phyloP scores from a whole-genome alignment of 139 green algal genomes.

The Micromonas pusilla region DNA sequence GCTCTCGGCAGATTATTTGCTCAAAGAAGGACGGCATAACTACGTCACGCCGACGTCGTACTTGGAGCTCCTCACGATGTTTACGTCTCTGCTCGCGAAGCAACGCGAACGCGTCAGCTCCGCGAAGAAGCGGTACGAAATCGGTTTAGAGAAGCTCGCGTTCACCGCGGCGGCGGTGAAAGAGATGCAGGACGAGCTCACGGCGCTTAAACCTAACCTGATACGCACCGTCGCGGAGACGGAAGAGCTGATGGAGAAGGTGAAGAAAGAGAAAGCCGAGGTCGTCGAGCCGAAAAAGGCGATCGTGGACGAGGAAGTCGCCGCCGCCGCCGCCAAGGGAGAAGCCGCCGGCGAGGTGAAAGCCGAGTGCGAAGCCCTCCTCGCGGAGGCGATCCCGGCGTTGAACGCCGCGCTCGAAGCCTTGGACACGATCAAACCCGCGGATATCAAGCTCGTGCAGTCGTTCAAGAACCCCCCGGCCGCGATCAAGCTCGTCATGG shows the following conservation, averaged over 20 bases:
- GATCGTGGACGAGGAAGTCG: slow-evolving; percentile 53
- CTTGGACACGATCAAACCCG: slow-evolving; percentile 63
- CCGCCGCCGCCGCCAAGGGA: slow-evolving; percentile 34
- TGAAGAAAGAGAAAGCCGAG: slow-evolving; percentile 54
- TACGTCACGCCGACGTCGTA: slow-evolving; percentile 46
- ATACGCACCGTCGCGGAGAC: slow-evolving; percentile 51
- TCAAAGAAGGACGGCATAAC: slow-evolving; percentile 31
- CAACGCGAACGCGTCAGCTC: slow-evolving; percentile 25
- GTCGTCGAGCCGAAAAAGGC: slow-evolving; percentile 67
- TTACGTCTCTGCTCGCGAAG: slow-evolving; percentile 29
- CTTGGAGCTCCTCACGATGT: slow-evolving; percentile 42
- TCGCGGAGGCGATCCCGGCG: slow-evolving; percentile 43
- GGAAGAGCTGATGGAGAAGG: slow-evolving; percentile 49
- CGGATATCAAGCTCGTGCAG: slow-evolving; percentile 60
- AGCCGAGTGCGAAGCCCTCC: slow-evolving; percentile 44
- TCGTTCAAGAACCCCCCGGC: slow-evolving; percentile 48
- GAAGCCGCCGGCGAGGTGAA: slow-evolving; percentile 46
- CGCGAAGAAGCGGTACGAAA: slow-evolving; percentile 48
- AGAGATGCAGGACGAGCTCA: slow-evolving; percentile 47
- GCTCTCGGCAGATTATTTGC: slow-evolving; percentile 29
- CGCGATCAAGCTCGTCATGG: slow-evolving; percentile 44
- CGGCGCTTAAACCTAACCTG: slow-evolving; percentile 43
- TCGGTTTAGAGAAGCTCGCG: slow-evolving; percentile 55
- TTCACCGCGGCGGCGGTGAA: slow-evolving; percentile 43
- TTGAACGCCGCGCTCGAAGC: slow-evolving; percentile 44